These are phyloP conservation scores for Berberis vulgaris DNA, from an alignment of 164 flowering plant species.

Conservation along the genomic window DNA sequence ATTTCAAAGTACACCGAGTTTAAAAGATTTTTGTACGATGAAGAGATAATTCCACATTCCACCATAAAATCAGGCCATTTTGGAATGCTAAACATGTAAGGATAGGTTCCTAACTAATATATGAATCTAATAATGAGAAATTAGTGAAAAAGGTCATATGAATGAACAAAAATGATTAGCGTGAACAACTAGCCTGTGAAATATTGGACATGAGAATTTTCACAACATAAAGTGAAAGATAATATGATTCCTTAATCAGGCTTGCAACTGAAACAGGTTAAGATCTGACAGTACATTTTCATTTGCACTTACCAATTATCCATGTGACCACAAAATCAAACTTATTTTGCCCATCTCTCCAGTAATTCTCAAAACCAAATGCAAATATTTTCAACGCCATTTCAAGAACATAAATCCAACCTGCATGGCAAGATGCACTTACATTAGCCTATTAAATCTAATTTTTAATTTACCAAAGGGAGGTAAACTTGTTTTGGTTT, in stretches of 20 bases:
- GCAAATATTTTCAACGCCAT: slow-evolving; percentile 79
- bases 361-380: slow-evolving; percentile 70
- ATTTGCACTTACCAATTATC: slow-evolving; percentile 62
- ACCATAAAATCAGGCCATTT: no score
- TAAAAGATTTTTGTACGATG: no score
- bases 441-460: neutral
- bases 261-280: neutral
- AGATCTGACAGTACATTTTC: neutral
- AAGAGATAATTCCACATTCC: no score
- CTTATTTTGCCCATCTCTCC: slow-evolving; percentile 93
- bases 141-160: neutral
- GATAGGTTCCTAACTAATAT: no score
- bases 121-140: no score
- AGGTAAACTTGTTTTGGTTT: neutral
- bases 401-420: slow-evolving; percentile 92
- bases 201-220: neutral
- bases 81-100: no score
- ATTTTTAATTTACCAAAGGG: neutral
- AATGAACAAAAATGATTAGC: neutral
- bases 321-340: slow-evolving; percentile 87
- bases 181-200: neutral
- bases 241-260: neutral
- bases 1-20: no score
- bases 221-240: neutral
- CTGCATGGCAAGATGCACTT: slow-evolving; percentile 33